phyloP scores from a whole-genome alignment of 306 rosid species.

The Quercus agrifolia region DNA sequence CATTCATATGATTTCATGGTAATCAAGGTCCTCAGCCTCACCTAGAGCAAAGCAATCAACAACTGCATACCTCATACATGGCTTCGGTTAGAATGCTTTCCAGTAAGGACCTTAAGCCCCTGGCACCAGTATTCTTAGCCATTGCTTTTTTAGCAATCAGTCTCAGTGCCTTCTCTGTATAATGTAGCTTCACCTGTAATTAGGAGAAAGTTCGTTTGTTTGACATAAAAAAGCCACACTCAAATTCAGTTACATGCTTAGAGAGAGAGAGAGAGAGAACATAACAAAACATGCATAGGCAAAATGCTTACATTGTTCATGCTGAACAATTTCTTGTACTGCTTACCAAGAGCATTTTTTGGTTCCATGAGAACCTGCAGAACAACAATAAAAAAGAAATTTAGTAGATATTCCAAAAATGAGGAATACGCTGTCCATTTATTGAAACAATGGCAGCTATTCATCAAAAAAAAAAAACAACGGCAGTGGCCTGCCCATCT shows the following conservation, averaged over 20 bases:
- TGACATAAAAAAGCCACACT: constrained; percentile 10
- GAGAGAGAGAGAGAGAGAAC: neutral
- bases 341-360: constrained; percentile 91
- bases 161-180: constrained; percentile 64
- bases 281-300: neutral
- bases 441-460: neutral
- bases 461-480: too few species aligned
- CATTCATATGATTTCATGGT: neutral
- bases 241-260: constrained; percentile 8
- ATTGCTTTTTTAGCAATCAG: constrained; percentile 79
- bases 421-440: neutral
- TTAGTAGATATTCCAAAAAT: constrained; percentile 7
- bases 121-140: constrained; percentile 93
- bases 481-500: neutral
- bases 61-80: constrained; percentile 76
- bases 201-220: neutral
- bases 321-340: constrained; percentile 85
- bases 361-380: constrained; percentile 89
- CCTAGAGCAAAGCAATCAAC: neutral
- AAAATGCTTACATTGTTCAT: constrained; percentile 76
- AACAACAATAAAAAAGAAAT: constrained; percentile 1
- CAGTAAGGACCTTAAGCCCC: constrained; percentile 84
- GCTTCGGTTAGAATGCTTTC: constrained; percentile 87
- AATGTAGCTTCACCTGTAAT: constrained; percentile 82
- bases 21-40: neutral